A percentile compares a stretch with the other conserved stretches of the same genome.
These are phyloP conservation scores for Plasmodium chabaudi DNA, from an alignment of 169 alveolate genomes.

Conservation along the genomic window DNA sequence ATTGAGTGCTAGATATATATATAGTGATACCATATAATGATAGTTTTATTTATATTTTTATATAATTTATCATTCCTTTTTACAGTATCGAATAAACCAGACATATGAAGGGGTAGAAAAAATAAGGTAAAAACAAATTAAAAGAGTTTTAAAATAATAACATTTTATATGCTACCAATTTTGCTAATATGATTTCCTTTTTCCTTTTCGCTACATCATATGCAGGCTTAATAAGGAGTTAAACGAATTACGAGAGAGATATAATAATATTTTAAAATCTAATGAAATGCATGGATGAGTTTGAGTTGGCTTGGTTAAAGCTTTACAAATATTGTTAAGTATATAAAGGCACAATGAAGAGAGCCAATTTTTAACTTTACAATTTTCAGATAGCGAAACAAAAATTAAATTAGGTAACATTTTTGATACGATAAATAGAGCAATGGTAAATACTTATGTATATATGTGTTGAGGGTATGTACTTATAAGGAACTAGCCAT, in stretches of 20 bases:
- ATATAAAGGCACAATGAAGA: background rate
- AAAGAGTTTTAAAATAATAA: background rate
- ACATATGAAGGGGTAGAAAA: constrained; percentile 38
- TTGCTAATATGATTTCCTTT: background rate
- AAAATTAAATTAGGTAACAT: too few species aligned
- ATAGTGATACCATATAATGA: too few species aligned
- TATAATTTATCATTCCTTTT: background rate
- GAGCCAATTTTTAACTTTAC: too few species aligned
- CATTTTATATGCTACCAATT: background rate
- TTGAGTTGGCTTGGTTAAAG: background rate
- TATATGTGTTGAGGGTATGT: too few species aligned
- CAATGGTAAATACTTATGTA: too few species aligned
- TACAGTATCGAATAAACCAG: constrained; percentile 36
- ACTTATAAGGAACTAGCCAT: too few species aligned
- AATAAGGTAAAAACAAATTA: constrained; percentile 16
- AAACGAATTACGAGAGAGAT: constrained; percentile 53
- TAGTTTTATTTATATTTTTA: too few species aligned
- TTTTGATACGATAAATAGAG: too few species aligned
- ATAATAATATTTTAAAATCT: constrained; percentile 29
- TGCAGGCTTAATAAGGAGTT: constrained; percentile 45
- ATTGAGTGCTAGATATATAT: background rate
- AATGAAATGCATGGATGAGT: background rate
- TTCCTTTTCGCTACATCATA: background rate
- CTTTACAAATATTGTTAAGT: constrained; percentile 9
- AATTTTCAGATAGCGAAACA: too few species aligned